Conservation (phyloP, 441 rosid species). For the Euphorbia celastroides region DNA sequence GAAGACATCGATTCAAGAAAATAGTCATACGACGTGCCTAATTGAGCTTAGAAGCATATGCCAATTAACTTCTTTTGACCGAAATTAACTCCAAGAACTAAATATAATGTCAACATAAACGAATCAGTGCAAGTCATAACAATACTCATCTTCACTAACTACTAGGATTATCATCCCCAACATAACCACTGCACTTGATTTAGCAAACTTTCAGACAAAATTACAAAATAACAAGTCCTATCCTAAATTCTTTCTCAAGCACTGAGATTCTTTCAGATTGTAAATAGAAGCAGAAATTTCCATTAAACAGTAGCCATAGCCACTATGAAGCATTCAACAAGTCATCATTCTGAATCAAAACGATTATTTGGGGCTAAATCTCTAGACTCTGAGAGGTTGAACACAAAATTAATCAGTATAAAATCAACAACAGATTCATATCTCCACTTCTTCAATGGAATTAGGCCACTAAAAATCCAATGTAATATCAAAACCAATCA, state of each 20-base stretch:
- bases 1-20: not conserved
- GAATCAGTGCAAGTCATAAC: not conserved
- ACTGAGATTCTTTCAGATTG: not conserved
- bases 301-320: not conserved
- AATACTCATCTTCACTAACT: slow-evolving; percentile 1
- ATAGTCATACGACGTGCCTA: too few relatives aligned
- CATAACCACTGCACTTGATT: not conserved
- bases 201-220: not conserved
- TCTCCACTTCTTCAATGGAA: not conserved
- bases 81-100: too few relatives aligned
- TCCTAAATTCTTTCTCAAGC: not conserved
- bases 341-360: not conserved
- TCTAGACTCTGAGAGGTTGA: not conserved
- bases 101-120: not conserved
- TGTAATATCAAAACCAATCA: not conserved
- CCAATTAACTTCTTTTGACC: too few relatives aligned
- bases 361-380: not conserved
- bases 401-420: not conserved
- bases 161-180: not conserved
- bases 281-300: not conserved
- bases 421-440: not conserved
- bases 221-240: not conserved
- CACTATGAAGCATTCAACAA: not conserved
- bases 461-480: not conserved
- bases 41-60: too few relatives aligned